Conservation (phyloP, 225 moss, liverwort and hornwort genomes). For the Sphagnum tenellum region DNA sequence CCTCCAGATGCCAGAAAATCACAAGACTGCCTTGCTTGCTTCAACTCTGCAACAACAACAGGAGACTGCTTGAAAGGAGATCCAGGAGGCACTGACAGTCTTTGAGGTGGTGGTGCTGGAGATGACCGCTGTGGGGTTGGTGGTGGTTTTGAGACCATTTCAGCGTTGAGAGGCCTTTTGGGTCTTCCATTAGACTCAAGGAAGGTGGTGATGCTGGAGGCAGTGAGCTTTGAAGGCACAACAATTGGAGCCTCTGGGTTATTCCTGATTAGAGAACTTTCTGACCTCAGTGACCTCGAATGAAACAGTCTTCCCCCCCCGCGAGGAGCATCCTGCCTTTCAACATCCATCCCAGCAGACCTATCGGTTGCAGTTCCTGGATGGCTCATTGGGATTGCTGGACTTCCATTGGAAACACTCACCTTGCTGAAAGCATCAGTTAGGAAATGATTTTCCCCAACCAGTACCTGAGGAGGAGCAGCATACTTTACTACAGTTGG, state of each 20-base stretch:
- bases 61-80: no score
- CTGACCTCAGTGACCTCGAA: no score
- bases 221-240: no score
- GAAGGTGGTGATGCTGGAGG: no score
- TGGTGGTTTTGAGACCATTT: slow-evolving; percentile 12
- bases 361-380: slow-evolving; percentile 9
- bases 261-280: no score
- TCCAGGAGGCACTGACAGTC: slow-evolving; percentile 8
- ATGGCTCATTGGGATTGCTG: slow-evolving; percentile 23
- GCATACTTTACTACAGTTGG: slow-evolving; percentile 7
- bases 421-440: slow-evolving; percentile 40
- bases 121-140: slow-evolving; percentile 4
- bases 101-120: slow-evolving; percentile 11
- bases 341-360: neutral
- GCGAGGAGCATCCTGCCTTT: no score
- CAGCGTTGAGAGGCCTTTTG: slow-evolving; percentile 4
- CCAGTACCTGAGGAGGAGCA: slow-evolving; percentile 12
- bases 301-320: no score
- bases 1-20: slow-evolving; percentile 50
- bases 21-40: slow-evolving; percentile 6
- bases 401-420: slow-evolving; percentile 23
- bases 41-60: neutral
- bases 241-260: no score
- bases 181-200: neutral
- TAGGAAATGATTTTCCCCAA: slow-evolving; percentile 21